Base-by-base conservation (phyloP, 495 filamentous ascomycete species). In the Haplographium delicatum region DNA sequence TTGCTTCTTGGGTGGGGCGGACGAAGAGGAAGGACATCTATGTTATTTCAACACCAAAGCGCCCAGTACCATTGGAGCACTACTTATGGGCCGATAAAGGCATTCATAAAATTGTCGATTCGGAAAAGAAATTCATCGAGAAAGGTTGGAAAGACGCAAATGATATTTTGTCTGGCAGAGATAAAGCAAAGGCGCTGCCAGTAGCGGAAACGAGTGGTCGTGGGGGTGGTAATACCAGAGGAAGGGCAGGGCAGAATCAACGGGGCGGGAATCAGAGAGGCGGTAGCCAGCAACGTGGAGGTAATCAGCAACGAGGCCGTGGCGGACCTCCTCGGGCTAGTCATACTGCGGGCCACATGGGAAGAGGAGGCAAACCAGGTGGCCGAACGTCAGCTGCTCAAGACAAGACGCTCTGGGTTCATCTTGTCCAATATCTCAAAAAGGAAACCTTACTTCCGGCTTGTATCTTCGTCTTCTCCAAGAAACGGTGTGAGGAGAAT, bases 11-110 rank as follows among this genome's bases (percentile, higher is more conserved):
- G 93, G 94, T 98, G 28, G 93, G 93, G 28, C 80, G 93, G 42
- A 97, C 94, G 15, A 98, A 98, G 72, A 90, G 95, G 70, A 96
- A 95, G 71, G 87, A 98, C 64, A 96, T 98, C 44, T 98, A 96
- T 64, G 93, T 98, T 40, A 98, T 98, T 42, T 97, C 93, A 1
- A 98, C 93, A 2, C 83, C 89, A 8, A 98, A 97, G 65, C 80
- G 93, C 49, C 93, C 93, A 5, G 89, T 98, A 13, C 93, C 93
- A 0, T 69, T 98, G 15, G 91, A 98, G 62, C 94, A 98, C 65
- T 98, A 88, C 63, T 76, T 98, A 5, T 98, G 93, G 93, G 89
- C 87, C 6, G 82, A 83, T 51, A 96, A 95, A 64, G 79, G 80
- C 19, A 95, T 96, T 70, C 73, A 83, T 72, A 96, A 94, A 71